Conservation (phyloP, 2,329 filamentous ascomycete species). For the Hypoxylon sp. region DNA sequence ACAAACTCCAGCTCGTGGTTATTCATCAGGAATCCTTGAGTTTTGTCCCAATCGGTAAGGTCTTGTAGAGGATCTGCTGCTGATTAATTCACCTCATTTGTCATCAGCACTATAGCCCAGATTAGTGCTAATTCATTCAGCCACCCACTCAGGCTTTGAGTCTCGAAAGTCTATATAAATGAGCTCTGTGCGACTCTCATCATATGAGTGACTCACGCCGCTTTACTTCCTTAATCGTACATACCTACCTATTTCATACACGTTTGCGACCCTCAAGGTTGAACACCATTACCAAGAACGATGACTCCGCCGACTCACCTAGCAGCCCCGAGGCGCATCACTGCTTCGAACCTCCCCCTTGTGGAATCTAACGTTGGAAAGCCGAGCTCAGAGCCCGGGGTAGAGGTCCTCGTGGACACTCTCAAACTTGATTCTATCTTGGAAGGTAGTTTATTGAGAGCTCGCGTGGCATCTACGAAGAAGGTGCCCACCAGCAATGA, state of each 20-base stretch:
- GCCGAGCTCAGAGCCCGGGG: slow-evolving; percentile 46
- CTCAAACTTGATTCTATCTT: slow-evolving; percentile 45
- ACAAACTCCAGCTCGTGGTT: background rate
- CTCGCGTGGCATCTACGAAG: slow-evolving; percentile 48
- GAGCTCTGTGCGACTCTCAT: slow-evolving; percentile 21
- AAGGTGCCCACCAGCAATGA: slow-evolving; percentile 50
- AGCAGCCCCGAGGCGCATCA: slow-evolving; percentile 49
- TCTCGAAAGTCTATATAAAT: slow-evolving; percentile 19
- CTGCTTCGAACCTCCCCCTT: slow-evolving; percentile 49
- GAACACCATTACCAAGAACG: slow-evolving; percentile 3
- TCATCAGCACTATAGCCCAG: slow-evolving; percentile 23
- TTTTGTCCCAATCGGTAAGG: slow-evolving; percentile 21
- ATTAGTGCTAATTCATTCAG: slow-evolving; percentile 11
- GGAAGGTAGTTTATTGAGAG: slow-evolving; percentile 41
- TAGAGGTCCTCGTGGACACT: slow-evolving; percentile 50
- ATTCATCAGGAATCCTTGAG: slow-evolving; percentile 10
- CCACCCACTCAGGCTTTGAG: slow-evolving; percentile 3
- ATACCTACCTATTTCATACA: background rate
- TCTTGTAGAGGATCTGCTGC: slow-evolving; percentile 7
- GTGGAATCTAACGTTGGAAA: slow-evolving; percentile 24
- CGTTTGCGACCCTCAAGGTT: slow-evolving; percentile 3
- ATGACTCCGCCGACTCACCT: slow-evolving; percentile 35
- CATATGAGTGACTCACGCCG: background rate
- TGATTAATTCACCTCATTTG: slow-evolving; percentile 40
- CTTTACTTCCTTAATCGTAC: slow-evolving; percentile 8